phyloP scores from a whole-genome alignment of 306 rosid species.

The Rosa persica region DNA sequence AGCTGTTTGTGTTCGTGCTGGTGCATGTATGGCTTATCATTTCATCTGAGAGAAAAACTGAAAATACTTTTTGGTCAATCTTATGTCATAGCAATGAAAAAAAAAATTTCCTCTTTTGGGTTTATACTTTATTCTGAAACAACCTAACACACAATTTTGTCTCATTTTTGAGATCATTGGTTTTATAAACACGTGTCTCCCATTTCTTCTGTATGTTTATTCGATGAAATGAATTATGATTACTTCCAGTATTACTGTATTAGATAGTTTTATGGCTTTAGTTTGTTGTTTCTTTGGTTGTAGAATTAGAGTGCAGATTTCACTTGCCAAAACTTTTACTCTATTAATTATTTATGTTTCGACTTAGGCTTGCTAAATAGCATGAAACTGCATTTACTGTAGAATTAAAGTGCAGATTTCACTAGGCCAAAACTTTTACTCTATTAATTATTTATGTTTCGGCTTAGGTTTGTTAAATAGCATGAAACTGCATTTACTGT shows the following conservation, averaged over 20 bases:
- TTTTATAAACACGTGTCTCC: not conserved
- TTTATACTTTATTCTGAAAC: not conserved
- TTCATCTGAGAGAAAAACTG: not conserved
- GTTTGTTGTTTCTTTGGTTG: not conserved
- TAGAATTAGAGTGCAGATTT: not conserved
- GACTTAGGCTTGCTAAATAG: not conserved
- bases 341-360: not conserved
- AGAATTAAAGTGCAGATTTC: not conserved
- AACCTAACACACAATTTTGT: not conserved
- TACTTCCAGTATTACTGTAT: not conserved
- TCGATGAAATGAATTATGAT: not conserved
- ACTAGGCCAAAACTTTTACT: too few relatives aligned
- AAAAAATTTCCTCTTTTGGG: not conserved
- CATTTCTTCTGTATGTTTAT: slow-evolving; percentile 1
- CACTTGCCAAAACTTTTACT: not conserved
- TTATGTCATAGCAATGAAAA: not conserved
- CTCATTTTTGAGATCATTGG: not conserved
- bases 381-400: not conserved
- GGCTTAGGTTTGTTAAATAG: not conserved
- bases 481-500: not conserved
- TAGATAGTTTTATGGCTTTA: not conserved
- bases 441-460: not conserved
- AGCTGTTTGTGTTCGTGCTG: not conserved
- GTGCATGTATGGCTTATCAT: not conserved
- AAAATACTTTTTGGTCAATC: not conserved